Evolutionary conservation across 495 filamentous ascomycete genomes (phyloP).

Genomic region (Aspergillus sclerotiicarbonarius): DNA sequence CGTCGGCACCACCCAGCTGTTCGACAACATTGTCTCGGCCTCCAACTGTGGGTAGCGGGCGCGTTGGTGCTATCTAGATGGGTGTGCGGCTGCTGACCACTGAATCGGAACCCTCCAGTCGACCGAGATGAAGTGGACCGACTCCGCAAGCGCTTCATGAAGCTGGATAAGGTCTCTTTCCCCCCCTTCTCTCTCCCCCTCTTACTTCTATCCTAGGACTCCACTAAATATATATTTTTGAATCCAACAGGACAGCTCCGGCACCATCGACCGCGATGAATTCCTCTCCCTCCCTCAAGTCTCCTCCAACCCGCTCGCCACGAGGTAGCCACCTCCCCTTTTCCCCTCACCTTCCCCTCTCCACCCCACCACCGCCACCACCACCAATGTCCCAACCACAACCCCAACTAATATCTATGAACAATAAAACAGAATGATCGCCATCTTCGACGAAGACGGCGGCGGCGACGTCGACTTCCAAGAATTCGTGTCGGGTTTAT

Average conservation of each 20-base stretch:
- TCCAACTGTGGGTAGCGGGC: constrained; percentile 75
- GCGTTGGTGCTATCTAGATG: not conserved
- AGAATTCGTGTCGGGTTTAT: constrained; percentile 95
- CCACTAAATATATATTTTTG: constrained; percentile 1
- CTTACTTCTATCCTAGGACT: not conserved
- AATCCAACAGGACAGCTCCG: constrained; percentile 78
- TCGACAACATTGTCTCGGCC: constrained; percentile 93
- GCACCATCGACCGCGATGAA: constrained; percentile 97
- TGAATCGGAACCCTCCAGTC: constrained; percentile 55
- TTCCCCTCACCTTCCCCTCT: not conserved
- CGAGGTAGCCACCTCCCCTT: constrained; percentile 55
- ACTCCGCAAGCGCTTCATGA: constrained; percentile 96
- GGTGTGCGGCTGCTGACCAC: not conserved
- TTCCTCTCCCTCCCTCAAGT: constrained; percentile 97
- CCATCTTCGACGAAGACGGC: constrained; percentile 98
- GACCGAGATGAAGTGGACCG: constrained; percentile 95
- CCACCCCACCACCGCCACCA: not conserved
- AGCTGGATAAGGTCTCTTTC: constrained; percentile 82
- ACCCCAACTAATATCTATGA: not conserved
- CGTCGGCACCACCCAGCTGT: constrained; percentile 83
- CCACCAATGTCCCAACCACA: not conserved
- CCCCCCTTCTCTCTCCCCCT: not conserved
- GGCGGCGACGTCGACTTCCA: constrained; percentile 98
- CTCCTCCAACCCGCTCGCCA: constrained; percentile 95
- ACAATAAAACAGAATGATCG: constrained; percentile 74